Base-by-base conservation (phyloP, 2,329 filamentous ascomycete genomes). In the Botryotinia globosa region DNA sequence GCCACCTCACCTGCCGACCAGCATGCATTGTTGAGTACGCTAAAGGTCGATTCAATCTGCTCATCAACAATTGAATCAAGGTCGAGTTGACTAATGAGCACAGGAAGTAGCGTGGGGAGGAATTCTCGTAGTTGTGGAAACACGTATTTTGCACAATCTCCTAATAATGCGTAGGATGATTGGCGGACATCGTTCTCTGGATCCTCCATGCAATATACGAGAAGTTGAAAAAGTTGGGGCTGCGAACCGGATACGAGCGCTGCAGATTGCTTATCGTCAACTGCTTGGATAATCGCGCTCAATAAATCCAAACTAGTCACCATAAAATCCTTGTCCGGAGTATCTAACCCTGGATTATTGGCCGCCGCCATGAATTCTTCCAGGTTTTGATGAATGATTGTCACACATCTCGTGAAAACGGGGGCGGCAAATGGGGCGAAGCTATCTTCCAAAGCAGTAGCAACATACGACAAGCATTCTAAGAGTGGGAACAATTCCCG, bases 1-100 rank as follows among this genome's bases (percentile, higher is more conserved):
- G 94, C 90, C 74, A 98, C 96, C 84, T 99, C 96, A 59, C 96
- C 96, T 37, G 90, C 91, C 10, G 94, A 97, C 96, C 96, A 99
- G 84, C 95, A 98, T 34, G 96, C 95, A 80, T 99, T 99, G 87
- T 98, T 99, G 74, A 98, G 90, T 44, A 98, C 94, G 74, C 94
- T 94, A 81, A 97, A 98, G 22, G 90, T 91, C 29, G 89, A 92
- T 75, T 97, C 93, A 64, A 94, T 90, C 74, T 94, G 92, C 77
- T 97, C 93, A 74, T 94, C 92, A 29, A 89, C 83, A 68, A 94
- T 88, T 72, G 86, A 87, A 74, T 94, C 91, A 76, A 97, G 85
- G 76, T 98, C 94, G 42, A 99, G 88, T 81, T 98, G 94, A 78
- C 90, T 89, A 75, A 98, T 88, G n/a, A 98, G 84, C 66, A 95